phyloP scores from a whole-genome alignment of 495 filamentous ascomycete species.

The Podospora comata region DNA sequence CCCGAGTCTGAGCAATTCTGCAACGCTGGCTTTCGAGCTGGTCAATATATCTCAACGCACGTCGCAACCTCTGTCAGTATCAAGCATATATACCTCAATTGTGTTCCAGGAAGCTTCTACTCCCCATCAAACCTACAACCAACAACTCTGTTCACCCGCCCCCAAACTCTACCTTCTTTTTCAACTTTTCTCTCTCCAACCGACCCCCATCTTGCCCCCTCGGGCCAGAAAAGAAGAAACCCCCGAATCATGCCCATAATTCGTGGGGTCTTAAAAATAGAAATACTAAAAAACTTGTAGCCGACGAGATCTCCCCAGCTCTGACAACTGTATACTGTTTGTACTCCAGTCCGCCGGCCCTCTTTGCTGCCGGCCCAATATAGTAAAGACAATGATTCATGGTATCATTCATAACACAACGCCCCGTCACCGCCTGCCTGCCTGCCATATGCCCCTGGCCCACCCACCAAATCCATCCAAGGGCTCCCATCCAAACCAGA shows the following conservation, averaged over 20 bases:
- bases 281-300: not conserved
- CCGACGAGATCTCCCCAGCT: not conserved
- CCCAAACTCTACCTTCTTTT: not conserved
- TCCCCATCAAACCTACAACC: not conserved
- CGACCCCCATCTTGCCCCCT: not conserved
- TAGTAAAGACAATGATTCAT: slow-evolving; percentile 14
- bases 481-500: slow-evolving; percentile 2
- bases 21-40: too few species aligned
- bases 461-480: not conserved
- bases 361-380: not conserved
- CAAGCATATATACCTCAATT: not conserved
- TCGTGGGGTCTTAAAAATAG: not conserved
- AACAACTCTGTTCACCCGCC: not conserved
- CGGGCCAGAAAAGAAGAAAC: not conserved
- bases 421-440: slow-evolving; percentile 8
- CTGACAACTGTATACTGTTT: not conserved
- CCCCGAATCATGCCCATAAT: not conserved
- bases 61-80: too few species aligned
- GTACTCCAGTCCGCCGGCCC: not conserved
- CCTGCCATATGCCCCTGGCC: not conserved
- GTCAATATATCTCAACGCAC: too few species aligned
- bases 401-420: slow-evolving; percentile 18
- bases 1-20: too few species aligned
- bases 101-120: not conserved
- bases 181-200: not conserved